These are phyloP conservation scores for Fagopyrum esculentum DNA, from an alignment of 148 eudicot genomes.

Conservation along the genomic window DNA sequence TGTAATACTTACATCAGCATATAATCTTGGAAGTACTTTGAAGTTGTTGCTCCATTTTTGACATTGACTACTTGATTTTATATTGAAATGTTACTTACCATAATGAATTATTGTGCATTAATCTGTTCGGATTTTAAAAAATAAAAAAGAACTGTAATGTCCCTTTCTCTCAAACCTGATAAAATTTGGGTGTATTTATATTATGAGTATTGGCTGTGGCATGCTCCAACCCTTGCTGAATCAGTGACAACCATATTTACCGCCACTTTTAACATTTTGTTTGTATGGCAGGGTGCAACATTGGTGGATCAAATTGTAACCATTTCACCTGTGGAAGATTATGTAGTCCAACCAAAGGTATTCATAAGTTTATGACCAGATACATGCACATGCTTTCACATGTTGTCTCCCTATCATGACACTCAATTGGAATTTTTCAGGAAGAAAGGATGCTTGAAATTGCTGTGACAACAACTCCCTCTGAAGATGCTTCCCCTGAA, in stretches of 20 bases:
- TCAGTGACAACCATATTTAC: too few relatives aligned
- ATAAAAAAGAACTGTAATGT: too few relatives aligned
- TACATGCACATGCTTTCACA: neutral
- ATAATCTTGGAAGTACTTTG: too few relatives aligned
- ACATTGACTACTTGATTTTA: too few relatives aligned
- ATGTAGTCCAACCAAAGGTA: slow-evolving; percentile 38
- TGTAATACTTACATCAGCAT: neutral
- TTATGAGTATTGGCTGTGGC: too few relatives aligned
- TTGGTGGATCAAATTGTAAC: slow-evolving; percentile 87
- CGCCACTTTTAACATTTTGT: neutral
- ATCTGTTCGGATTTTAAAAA: too few relatives aligned
- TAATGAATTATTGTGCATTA: too few relatives aligned
- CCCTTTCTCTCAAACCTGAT: too few relatives aligned
- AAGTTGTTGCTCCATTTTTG: too few relatives aligned
- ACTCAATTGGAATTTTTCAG: slow-evolving; percentile 23
- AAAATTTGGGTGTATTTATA: too few relatives aligned
- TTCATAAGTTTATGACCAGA: slow-evolving; percentile 24
- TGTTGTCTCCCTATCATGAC: neutral
- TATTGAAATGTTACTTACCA: too few relatives aligned
- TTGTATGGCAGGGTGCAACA: slow-evolving; percentile 75
- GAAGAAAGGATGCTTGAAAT: slow-evolving; percentile 40
- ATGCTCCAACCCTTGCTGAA: too few relatives aligned
- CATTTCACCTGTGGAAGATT: slow-evolving; percentile 65
- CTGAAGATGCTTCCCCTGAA: slow-evolving; percentile 34
- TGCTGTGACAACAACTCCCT: slow-evolving; percentile 23